These are phyloP conservation scores for Erodium texanum DNA, from an alignment of 441 rosid species.

Conservation along the genomic window DNA sequence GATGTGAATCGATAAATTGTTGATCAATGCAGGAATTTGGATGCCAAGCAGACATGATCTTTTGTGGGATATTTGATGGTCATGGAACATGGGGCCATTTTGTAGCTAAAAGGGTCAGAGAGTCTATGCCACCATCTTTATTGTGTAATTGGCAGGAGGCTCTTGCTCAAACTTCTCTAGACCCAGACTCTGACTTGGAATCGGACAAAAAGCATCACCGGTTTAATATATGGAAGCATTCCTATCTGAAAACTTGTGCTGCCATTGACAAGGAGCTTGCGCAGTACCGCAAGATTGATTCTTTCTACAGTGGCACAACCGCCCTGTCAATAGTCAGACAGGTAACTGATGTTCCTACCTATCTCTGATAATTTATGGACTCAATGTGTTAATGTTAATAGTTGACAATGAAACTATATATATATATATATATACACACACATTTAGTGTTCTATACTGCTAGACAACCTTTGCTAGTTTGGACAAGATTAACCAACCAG, in stretches of 20 bases:
- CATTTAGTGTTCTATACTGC: not conserved
- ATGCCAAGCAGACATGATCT: constrained; percentile 71
- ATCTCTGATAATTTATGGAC: too few species aligned
- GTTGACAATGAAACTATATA: not conserved
- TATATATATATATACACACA: too few species aligned
- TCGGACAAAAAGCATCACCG: constrained; percentile 39
- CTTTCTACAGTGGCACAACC: constrained; percentile 74
- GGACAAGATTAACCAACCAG: not conserved
- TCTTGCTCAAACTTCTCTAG: constrained; percentile 40
- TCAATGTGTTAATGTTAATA: too few species aligned
- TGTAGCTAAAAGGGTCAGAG: constrained; percentile 72
- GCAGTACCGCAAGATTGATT: constrained; percentile 52
- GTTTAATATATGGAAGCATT: constrained; percentile 70
- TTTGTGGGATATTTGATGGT: constrained; percentile 91
- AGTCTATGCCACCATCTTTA: constrained; percentile 57
- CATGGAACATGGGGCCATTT: constrained; percentile 96
- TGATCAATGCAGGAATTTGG: constrained; percentile 49
- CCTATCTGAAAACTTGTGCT: constrained; percentile 65
- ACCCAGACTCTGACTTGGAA: constrained; percentile 42
- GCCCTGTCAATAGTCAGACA: constrained; percentile 76
- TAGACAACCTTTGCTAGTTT: not conserved
- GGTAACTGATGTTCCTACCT: constrained; percentile 27
- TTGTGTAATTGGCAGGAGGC: constrained; percentile 79
- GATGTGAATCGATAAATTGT: not conserved
- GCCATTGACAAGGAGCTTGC: constrained; percentile 63